Evolutionary conservation across 371 early-diverging fungal genomes (phyloP).

Genomic region (Syncephalastrum monosporum): DNA sequence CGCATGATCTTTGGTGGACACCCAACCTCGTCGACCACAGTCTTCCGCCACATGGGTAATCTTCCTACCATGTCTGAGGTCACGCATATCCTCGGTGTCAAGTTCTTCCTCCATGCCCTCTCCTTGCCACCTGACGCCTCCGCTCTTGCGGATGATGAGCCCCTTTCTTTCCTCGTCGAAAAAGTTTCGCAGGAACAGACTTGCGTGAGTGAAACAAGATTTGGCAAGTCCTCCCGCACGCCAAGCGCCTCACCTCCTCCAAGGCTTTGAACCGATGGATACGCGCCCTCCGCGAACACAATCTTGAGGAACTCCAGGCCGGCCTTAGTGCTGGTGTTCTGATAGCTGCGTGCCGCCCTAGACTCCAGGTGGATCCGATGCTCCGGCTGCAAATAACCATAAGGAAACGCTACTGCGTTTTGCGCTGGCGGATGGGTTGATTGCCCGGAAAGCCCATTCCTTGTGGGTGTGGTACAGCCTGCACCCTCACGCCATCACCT

Average conservation of each 20-base stretch:
- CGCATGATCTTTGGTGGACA: constrained; percentile 16
- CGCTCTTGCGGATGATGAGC: neutral
- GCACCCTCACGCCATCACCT: neutral
- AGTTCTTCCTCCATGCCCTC: constrained; percentile 2
- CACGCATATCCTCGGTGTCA: constrained; percentile 3
- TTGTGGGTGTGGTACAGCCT: too few relatives aligned
- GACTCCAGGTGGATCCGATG: constrained; percentile 2
- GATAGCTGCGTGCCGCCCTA: neutral
- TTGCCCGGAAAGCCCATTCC: too few relatives aligned
- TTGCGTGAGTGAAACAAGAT: neutral
- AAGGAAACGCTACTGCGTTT: neutral
- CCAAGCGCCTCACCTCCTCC: neutral
- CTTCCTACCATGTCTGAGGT: constrained; percentile 14
- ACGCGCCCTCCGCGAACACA: neutral
- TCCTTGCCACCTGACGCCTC: constrained; percentile 9
- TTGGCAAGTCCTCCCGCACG: neutral
- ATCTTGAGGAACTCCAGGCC: neutral
- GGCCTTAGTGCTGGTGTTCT: neutral
- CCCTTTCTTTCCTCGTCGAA: too few relatives aligned
- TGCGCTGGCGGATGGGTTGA: too few relatives aligned
- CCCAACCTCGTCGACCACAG: constrained; percentile 14
- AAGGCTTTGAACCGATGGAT: neutral
- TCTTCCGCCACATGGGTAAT: constrained; percentile 18
- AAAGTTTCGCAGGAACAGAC: neutral
- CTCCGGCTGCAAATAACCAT: constrained; percentile 6